phyloP scores from a whole-genome alignment of 345 rosid species.

The Heritiera littoralis region DNA sequence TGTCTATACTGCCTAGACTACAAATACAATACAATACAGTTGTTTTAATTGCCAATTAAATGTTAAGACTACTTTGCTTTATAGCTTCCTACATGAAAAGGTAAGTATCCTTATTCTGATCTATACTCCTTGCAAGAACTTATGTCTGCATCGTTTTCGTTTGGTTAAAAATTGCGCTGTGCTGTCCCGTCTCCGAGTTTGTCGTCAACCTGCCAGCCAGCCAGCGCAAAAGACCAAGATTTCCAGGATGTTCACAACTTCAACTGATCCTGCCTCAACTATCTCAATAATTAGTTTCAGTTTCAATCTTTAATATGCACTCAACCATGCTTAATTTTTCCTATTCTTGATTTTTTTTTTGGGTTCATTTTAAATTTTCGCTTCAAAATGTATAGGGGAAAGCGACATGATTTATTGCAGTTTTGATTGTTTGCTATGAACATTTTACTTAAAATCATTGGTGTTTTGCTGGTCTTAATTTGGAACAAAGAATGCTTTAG shows the following conservation, averaged over 20 bases:
- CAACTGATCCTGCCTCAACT: not conserved
- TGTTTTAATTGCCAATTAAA: not conserved
- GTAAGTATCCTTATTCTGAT: not conserved
- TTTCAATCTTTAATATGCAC: not conserved
- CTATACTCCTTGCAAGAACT: not conserved
- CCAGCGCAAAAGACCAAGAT: not conserved
- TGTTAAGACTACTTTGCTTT: not conserved
- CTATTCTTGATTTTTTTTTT: not conserved
- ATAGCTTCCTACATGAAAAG: not conserved
- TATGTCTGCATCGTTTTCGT: not conserved
- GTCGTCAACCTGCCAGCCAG: not conserved
- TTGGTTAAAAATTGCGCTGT: not conserved
- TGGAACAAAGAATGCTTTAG: not conserved
- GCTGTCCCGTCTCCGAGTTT: not conserved
- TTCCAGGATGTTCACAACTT: not conserved
- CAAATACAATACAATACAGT: not conserved
- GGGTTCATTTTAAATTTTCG: not conserved
- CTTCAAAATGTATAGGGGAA: not conserved
- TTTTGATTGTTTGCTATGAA: not conserved
- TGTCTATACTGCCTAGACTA: constrained; percentile 3
- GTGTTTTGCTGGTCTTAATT: not conserved
- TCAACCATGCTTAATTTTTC: not conserved
- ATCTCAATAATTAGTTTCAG: not conserved
- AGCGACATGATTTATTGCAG: not conserved
- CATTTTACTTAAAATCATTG: not conserved